Percentiles rank a stretch among this genome's conserved stretches.
Evolutionary conservation across 495 filamentous ascomycete genomes (phyloP).

Genomic region (Trichoderma virens): DNA sequence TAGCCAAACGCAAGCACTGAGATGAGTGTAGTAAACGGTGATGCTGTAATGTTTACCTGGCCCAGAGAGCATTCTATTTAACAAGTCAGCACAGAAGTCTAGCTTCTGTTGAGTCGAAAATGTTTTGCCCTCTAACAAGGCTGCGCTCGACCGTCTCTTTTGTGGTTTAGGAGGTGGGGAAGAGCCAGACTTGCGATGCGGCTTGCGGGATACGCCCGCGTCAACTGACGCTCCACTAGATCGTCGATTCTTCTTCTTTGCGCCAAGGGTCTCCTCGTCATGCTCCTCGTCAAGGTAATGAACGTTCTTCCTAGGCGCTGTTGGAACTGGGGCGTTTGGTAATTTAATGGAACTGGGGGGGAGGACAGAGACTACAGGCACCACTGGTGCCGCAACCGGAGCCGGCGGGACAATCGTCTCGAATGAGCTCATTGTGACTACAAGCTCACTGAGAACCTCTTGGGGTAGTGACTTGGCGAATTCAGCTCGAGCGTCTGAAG

Average conservation of each 20-base stretch:
- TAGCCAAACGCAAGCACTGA: background rate
- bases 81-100: constrained; percentile 42
- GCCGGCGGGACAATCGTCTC: constrained; percentile 20
- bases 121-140: constrained; percentile 16
- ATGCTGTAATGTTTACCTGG: constrained; percentile 30
- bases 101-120: constrained; percentile 38
- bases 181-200: background rate
- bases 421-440: constrained; percentile 47
- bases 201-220: background rate
- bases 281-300: constrained; percentile 27
- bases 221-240: constrained; percentile 26
- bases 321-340: background rate
- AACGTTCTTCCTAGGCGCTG: constrained; percentile 28
- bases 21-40: background rate
- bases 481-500: constrained; percentile 38
- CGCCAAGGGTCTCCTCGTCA: constrained; percentile 18
- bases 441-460: constrained; percentile 47
- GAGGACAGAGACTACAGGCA: background rate
- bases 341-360: background rate
- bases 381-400: constrained; percentile 15
- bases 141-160: constrained; percentile 14
- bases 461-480: constrained; percentile 47
- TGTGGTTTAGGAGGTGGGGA: constrained; percentile 11
- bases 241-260: constrained; percentile 30
- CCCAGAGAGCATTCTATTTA: constrained; percentile 46